Evolutionary conservation across 2,329 filamentous ascomycete genomes (phyloP).

Genomic region (Exophiala phaeomuriformis): DNA sequence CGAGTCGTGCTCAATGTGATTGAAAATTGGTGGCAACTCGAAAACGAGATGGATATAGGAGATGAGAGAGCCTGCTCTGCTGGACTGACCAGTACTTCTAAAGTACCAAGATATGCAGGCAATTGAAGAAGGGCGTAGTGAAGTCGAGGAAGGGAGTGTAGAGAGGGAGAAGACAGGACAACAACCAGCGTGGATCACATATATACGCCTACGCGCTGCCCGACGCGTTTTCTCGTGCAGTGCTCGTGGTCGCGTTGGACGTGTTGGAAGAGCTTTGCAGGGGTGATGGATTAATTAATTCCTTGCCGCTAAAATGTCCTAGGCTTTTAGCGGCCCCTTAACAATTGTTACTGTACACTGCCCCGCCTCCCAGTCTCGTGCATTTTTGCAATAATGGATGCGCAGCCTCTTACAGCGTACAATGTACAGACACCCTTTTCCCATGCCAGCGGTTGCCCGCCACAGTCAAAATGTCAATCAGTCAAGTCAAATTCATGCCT

Average conservation of each 20-base stretch:
- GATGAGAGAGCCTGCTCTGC: constrained; percentile 9
- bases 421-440: too few relatives aligned
- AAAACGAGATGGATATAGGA: not conserved
- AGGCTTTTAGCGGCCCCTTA: too few relatives aligned
- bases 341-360: too few relatives aligned
- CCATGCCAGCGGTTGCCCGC: too few relatives aligned
- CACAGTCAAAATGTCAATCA: too few relatives aligned
- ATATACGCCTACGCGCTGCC: constrained; percentile 4
- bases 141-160: constrained; percentile 2
- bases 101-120: constrained; percentile 17
- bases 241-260: not conserved
- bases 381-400: too few relatives aligned
- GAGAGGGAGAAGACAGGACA: constrained; percentile 8
- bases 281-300: not conserved
- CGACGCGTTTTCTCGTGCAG: constrained; percentile 4
- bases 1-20: not conserved
- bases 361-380: too few relatives aligned
- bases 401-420: too few relatives aligned
- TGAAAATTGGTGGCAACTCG: not conserved
- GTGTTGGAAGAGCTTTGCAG: not conserved
- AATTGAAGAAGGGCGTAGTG: constrained; percentile 1
- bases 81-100: constrained; percentile 1
- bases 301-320: too few relatives aligned
- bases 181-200: constrained; percentile 1
- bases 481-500: too few relatives aligned